Evolutionary conservation across 768 basidiomycete species (phyloP), one percentile per base, ranked within the genome.

Genomic region (Lentinula aciculospora): DNA sequence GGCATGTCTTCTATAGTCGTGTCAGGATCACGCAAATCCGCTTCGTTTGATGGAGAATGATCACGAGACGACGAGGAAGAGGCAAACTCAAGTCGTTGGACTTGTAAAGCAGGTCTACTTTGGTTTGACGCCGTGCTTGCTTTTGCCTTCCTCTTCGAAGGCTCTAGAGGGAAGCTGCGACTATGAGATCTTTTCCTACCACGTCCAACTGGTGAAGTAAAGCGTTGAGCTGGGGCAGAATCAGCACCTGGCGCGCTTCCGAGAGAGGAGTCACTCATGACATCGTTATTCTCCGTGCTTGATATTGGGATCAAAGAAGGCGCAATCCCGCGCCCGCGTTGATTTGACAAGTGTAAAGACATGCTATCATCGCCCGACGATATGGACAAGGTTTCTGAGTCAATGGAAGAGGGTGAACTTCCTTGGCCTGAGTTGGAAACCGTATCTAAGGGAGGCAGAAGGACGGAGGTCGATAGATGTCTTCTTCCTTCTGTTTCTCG

Each of bases 321-420:
- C 12, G 10, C 9, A 8, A 10, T 3, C 17, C 32, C 9, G n/a
- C 7, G 5, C 9, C 34, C 27, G 34, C 17, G 23, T 10, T 19
- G 21, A 28, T 57, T 36, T 17, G 21, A 17, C 47, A 47, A 25
- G 17, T 36, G 37, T 34, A 57, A n/a, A 10, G 49, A 58, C n/a
- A 27, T 21, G 8, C 21, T 23, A 25, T 47, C 46, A 37, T 57
- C 56, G 3, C 47, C 56, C 21, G 56, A 57, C 9, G 49, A 50
- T 28, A 51, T 42, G 21, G 57, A 53, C 36, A 53, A 27, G 21
- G 47, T 28, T 40, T 42, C 47, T 21, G 57, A 39, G 27, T 58
- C 57, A 27, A 45, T 45, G 5, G 56, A 57, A n/a, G 46, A 48
- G 15, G 60, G 49, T 2, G 55, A 51, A 57, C 48, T 57, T 31